Evolutionary conservation across 2,329 filamentous ascomycete species (phyloP), one percentile per base, ranked within the genome.

Genomic region (Colletotrichum sp.): DNA sequence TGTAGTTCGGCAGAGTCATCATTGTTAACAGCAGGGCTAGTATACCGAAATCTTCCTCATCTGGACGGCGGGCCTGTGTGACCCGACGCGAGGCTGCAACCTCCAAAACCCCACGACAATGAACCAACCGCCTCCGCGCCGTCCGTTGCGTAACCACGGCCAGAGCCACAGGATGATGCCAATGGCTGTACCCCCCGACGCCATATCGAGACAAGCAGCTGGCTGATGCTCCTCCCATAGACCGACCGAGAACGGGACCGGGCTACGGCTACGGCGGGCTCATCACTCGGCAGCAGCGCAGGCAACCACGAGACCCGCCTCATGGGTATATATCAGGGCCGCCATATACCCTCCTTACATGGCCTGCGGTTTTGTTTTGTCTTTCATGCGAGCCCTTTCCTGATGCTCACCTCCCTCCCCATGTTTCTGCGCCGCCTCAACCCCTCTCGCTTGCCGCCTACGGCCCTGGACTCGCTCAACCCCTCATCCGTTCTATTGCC

Each of bases 311-410:
- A 26, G 39, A 12, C 57, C 26, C 30, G 16, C 14, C 26, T 24
- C n/a, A 39, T 55, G 63, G 71, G 71, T 65, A 65, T 74, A 76
- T 76, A 76, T 18, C 74, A 61, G 36, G 65, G 71, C 71, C 57
- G 59, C 74, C 30, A 71, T 76, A 76, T 76, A 76, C 74, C 74
- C 74, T 66, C 71, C 61, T 61, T 30, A 30, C 32, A 16, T 48
- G 21, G 36, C 30, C 64, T 14, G 36, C 30, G 32, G 21, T 59
- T 71, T 66, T 52, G 60, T 48, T 74, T 66, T 36, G 66, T 60
- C 61, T 24, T 65, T 36, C 69, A 68, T 67, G 57, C 70, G 21
- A 43, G 43, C n/a, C 43, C 13, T 63, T 21, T 52, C n/a, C 43
- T 52, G 43, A 52, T 59, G 57, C 71, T 48, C 43, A 28, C 57